A percentile compares a stretch with the other conserved stretches of the same genome.
Conservation (phyloP, 2,329 filamentous ascomycete genomes). For the Xylariaceae sp. region DNA sequence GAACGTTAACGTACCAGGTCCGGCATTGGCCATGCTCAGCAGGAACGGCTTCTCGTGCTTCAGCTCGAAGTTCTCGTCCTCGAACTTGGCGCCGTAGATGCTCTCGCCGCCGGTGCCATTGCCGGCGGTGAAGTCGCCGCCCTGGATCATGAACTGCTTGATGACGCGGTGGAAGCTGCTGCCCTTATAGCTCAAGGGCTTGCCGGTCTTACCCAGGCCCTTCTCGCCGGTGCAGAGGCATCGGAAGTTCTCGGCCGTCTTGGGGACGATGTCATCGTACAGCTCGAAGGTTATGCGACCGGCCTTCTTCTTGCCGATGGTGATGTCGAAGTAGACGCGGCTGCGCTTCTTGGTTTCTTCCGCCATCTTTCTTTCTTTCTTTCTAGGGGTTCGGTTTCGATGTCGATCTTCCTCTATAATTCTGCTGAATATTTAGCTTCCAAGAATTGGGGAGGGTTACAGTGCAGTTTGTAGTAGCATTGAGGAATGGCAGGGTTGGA, state of each 20-base stretch:
- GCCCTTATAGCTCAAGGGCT: conserved; percentile 88
- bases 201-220: conserved; percentile 72
- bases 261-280: conserved; percentile 71
- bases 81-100: conserved; percentile 96
- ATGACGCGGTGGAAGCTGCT: conserved; percentile 94
- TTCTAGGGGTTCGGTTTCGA: too few relatives aligned
- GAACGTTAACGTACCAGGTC: conserved; percentile 59
- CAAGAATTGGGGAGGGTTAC: too few relatives aligned
- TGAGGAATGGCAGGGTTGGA: too few relatives aligned
- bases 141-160: conserved; percentile 98
- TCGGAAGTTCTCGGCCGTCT: conserved; percentile 95
- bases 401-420: too few relatives aligned
- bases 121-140: conserved; percentile 91
- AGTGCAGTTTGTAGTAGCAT: too few relatives aligned
- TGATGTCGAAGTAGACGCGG: conserved; percentile 90
- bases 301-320: conserved; percentile 65
- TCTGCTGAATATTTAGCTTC: too few relatives aligned
- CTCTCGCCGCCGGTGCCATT: conserved; percentile 95
- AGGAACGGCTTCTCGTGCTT: conserved; percentile 93
- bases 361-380: conserved; percentile 27
- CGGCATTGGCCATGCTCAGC: conserved; percentile 96
- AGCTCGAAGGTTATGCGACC: conserved; percentile 87
- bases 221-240: conserved; percentile 93
- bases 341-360: conserved; percentile 52
- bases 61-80: conserved; percentile 88